A percentile compares a stretch with the other conserved stretches of the same genome.
Conservation (phyloP, 2,329 filamentous ascomycete species). For the Fusarium albidum region DNA sequence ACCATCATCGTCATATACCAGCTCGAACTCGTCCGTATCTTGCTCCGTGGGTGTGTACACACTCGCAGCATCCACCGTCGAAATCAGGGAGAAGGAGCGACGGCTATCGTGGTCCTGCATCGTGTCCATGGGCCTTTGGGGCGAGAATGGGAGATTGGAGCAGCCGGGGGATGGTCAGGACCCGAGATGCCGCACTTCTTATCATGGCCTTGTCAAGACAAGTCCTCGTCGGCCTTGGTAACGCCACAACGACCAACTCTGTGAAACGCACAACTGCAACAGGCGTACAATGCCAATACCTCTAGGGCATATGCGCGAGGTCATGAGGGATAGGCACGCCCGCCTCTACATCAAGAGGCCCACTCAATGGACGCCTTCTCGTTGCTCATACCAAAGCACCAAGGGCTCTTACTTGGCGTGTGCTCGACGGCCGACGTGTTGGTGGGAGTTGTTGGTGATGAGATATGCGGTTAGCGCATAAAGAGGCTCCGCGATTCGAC, state of each 20-base stretch:
- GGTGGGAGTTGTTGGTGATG: slow-evolving; percentile 35
- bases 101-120: slow-evolving; percentile 39
- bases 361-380: slow-evolving; percentile 17
- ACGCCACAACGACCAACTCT: slow-evolving; percentile 23
- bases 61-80: slow-evolving; percentile 38
- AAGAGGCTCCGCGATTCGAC: slow-evolving; percentile 28
- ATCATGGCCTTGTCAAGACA: slow-evolving; percentile 23
- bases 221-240: slow-evolving; percentile 10
- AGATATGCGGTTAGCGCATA: slow-evolving; percentile 29
- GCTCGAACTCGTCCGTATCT: slow-evolving; percentile 43
- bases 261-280: slow-evolving; percentile 29
- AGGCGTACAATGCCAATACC: slow-evolving; percentile 16
- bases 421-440: slow-evolving; percentile 22
- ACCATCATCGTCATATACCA: slow-evolving; percentile 34
- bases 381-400: slow-evolving; percentile 4
- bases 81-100: slow-evolving; percentile 43
- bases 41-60: slow-evolving; percentile 39
- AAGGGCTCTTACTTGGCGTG: slow-evolving; percentile 15
- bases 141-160: background rate
- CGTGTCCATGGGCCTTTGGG: background rate
- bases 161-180: slow-evolving; percentile 1
- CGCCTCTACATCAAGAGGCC: slow-evolving; percentile 20
- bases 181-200: slow-evolving; percentile 23
- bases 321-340: slow-evolving; percentile 28
- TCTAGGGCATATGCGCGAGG: slow-evolving; percentile 15